Evolutionary conservation across 306 rosid species (phyloP).

Genomic region (Vigna nakashimae): DNA sequence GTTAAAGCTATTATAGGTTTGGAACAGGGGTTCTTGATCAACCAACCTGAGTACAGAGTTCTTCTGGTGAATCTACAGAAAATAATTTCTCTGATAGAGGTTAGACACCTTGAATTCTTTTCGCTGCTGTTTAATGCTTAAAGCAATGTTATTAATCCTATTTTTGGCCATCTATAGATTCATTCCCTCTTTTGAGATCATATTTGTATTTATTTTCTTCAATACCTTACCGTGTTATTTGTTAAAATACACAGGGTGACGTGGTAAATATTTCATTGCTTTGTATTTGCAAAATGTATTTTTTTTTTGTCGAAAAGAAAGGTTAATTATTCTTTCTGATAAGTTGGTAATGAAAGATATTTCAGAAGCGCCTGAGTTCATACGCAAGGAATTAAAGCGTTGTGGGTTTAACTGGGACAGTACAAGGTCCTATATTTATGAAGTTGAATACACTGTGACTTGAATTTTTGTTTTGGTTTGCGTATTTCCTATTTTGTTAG

Average conservation of each 20-base stretch:
- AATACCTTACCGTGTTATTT: slow-evolving; percentile 42
- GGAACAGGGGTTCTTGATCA: slow-evolving; percentile 50
- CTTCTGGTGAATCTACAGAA: slow-evolving; percentile 48
- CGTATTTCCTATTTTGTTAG: not conserved
- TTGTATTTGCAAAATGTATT: not conserved
- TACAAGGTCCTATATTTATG: not conserved
- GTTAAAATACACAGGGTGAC: slow-evolving; percentile 38
- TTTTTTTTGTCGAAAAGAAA: slow-evolving; percentile 23
- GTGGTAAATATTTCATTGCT: slow-evolving; percentile 37
- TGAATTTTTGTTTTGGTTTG: not conserved
- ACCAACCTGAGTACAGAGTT: slow-evolving; percentile 41
- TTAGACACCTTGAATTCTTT: slow-evolving; percentile 49
- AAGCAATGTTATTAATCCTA: slow-evolving; percentile 37
- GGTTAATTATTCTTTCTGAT: slow-evolving; percentile 22
- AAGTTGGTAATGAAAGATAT: slow-evolving; percentile 40
- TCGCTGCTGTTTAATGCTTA: slow-evolving; percentile 44
- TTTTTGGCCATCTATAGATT: slow-evolving; percentile 35
- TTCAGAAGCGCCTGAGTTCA: slow-evolving; percentile 34
- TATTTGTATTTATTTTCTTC: slow-evolving; percentile 34
- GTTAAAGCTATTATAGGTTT: slow-evolving; percentile 38
- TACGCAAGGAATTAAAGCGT: slow-evolving; percentile 4
- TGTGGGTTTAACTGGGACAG: not conserved
- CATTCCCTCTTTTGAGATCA: slow-evolving; percentile 6
- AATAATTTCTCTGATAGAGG: slow-evolving; percentile 45
- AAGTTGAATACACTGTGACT: not conserved